phyloP scores from a whole-genome alignment of 2,329 filamentous ascomycete species.

The Neoascochyta sp. region DNA sequence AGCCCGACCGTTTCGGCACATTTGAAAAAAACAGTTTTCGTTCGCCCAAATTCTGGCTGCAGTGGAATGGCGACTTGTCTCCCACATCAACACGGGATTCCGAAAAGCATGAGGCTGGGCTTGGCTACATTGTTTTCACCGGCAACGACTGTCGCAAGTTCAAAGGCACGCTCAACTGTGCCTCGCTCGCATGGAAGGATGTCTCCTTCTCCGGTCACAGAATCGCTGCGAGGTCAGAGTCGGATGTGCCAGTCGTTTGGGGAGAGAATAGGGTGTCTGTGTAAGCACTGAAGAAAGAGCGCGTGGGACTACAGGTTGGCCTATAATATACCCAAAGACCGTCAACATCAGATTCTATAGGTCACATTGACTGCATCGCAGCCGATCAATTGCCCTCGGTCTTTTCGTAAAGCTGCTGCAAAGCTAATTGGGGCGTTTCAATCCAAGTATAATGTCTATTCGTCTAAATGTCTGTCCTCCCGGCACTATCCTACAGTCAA shows the following conservation, averaged over 20 bases:
- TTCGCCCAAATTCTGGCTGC: slow-evolving; percentile 25
- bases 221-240: slow-evolving; percentile 10
- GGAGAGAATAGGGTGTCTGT: too few relatives aligned
- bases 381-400: too few relatives aligned
- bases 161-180: slow-evolving; percentile 21
- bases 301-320: too few relatives aligned
- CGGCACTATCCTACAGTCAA: too few relatives aligned
- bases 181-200: slow-evolving; percentile 18
- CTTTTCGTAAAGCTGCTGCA: too few relatives aligned
- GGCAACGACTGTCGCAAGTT: slow-evolving; percentile 22
- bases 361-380: too few relatives aligned
- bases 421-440: too few relatives aligned
- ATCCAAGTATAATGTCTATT: too few relatives aligned
- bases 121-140: slow-evolving; percentile 21
- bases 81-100: not conserved
- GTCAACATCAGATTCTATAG: too few relatives aligned
- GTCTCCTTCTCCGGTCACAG: slow-evolving; percentile 19
- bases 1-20: slow-evolving; percentile 13
- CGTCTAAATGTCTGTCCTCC: too few relatives aligned
- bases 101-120: slow-evolving; percentile 1
- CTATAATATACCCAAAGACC: too few relatives aligned
- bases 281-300: too few relatives aligned
- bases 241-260: slow-evolving; percentile 15
- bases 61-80: slow-evolving; percentile 15
- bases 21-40: slow-evolving; percentile 29